A percentile compares a stretch with the other conserved stretches of the same genome.
Evolutionary conservation across 495 filamentous ascomycete species (phyloP).

Genomic region (Tuber borchii): DNA sequence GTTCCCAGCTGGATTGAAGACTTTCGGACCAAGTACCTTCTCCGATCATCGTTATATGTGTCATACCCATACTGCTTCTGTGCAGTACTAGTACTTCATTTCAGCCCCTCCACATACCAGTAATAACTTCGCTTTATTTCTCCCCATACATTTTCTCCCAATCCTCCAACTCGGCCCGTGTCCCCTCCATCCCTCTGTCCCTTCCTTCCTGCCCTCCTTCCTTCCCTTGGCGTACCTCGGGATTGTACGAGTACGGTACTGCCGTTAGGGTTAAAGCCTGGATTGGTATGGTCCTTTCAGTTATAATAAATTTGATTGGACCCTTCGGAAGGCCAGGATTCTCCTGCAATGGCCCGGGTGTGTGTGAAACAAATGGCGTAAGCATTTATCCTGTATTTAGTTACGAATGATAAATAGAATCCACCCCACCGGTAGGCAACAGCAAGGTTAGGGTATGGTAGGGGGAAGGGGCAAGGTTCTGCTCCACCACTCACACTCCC

Average conservation of each 20-base stretch:
- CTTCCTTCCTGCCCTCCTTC: background rate
- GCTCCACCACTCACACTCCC: background rate
- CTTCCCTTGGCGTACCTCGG: no score
- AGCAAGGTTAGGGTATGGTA: background rate
- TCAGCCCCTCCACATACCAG: background rate
- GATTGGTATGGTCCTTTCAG: no score
- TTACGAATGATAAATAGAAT: no score
- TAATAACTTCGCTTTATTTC: background rate
- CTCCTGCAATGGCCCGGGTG: background rate
- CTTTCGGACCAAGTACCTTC: background rate
- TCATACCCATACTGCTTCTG: background rate
- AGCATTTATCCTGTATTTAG: no score
- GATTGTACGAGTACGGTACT: no score
- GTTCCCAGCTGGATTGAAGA: background rate
- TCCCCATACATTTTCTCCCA: background rate
- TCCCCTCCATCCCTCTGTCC: background rate
- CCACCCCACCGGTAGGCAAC: background rate
- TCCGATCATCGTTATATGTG: background rate
- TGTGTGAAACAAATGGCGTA: slow-evolving; percentile 4
- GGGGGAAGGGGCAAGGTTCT: background rate
- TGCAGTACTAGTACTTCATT: background rate
- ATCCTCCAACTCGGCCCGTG: background rate
- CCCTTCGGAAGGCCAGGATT: background rate
- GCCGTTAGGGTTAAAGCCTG: no score
- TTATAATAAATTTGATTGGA: no score